These are phyloP conservation scores for Miamiensis avidus DNA, from an alignment of 169 alveolate genomes.

Conservation along the genomic window DNA sequence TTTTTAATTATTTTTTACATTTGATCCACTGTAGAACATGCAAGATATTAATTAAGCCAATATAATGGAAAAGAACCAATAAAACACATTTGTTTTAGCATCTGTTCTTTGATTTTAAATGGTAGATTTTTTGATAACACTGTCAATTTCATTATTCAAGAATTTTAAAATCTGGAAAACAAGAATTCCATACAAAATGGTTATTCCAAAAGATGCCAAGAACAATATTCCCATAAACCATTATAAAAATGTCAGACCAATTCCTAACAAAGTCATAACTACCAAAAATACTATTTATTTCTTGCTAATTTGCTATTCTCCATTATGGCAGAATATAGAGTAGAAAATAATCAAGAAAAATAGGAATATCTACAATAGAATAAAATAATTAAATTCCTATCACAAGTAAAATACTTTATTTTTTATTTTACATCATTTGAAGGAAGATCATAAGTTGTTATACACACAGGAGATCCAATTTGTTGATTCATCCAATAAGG, in stretches of 20 bases:
- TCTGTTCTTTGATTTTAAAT: slow-evolving; percentile 1
- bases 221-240: not conserved
- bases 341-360: too few relatives aligned
- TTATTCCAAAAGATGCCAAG: not conserved
- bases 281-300: not conserved
- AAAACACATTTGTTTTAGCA: slow-evolving; percentile 17
- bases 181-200: slow-evolving; percentile 2
- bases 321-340: not conserved
- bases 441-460: slow-evolving; percentile 21
- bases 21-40: not conserved
- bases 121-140: slow-evolving; percentile 7
- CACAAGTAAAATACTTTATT: not conserved
- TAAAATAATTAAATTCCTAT: not conserved
- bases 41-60: not conserved
- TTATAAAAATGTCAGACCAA: not conserved
- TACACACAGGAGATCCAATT: slow-evolving; percentile 15
- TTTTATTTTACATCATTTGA: not conserved
- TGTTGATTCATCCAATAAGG: slow-evolving; percentile 17
- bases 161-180: not conserved
- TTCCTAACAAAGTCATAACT: not conserved
- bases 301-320: not conserved
- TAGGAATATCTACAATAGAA: not conserved
- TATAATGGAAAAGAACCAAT: slow-evolving; percentile 15
- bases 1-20: not conserved
- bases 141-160: slow-evolving; percentile 10